Evolutionary conservation across 1,284 basidiomycete species (phyloP).

Genomic region (Rhodotorula sp.): DNA sequence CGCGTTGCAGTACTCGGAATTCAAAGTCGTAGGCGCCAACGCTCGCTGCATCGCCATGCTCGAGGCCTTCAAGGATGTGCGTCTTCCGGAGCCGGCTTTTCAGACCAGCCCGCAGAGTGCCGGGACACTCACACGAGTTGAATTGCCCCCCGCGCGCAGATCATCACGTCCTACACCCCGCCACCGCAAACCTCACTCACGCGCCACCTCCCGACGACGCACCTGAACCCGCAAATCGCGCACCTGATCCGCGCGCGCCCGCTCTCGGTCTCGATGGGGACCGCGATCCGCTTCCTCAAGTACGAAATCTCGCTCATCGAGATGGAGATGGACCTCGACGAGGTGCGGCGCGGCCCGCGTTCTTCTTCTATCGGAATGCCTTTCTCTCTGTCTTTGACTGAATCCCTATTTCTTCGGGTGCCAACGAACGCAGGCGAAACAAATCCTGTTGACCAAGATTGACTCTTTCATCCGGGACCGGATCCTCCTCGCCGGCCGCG

Average conservation of each 20-base stretch:
- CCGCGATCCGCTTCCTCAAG: conserved; percentile 91
- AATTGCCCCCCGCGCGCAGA: conserved; percentile 53
- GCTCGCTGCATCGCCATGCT: conserved; percentile 84
- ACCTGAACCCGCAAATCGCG: conserved; percentile 85
- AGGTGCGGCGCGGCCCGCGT: conserved; percentile 59
- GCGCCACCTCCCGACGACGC: conserved; percentile 73
- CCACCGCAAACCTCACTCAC: conserved; percentile 78
- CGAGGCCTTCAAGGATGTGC: conserved; percentile 74
- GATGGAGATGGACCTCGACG: conserved; percentile 87
- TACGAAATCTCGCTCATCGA: conserved; percentile 89
- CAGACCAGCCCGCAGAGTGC: too few species aligned
- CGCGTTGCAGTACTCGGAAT: conserved; percentile 76
- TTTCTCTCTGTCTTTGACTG: not conserved
- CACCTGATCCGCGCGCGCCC: conserved; percentile 81
- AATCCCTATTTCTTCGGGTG: not conserved
- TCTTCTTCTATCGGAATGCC: not conserved
- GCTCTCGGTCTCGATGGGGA: conserved; percentile 93
- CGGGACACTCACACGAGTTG: not conserved
- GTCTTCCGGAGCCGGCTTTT: conserved; percentile 41
- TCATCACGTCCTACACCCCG: conserved; percentile 81
- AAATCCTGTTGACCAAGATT: conserved; percentile 77
- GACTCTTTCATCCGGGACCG: conserved; percentile 92
- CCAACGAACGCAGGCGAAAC: conserved; percentile 67
- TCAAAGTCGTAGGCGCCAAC: conserved; percentile 81
- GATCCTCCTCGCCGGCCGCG: conserved; percentile 87